Base-by-base conservation (phyloP, 768 basidiomycete species). In the Boletus vinaceobasis region DNA sequence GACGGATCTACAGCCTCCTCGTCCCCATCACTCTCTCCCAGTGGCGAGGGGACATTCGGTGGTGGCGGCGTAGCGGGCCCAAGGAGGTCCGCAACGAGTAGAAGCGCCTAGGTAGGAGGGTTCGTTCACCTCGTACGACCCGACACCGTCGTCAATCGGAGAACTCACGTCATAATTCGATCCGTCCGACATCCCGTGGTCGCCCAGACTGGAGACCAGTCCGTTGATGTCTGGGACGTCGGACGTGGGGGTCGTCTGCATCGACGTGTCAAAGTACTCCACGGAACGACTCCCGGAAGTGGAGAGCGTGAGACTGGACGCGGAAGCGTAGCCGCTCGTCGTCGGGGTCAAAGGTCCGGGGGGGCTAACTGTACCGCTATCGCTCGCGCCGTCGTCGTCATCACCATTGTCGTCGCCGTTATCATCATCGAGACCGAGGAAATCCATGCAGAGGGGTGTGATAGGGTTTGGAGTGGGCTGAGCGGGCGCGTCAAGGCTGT, bases 151-250 rank as follows among this genome's bases (percentile, higher is more conserved):
- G 52, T 63, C 55, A 60, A 68, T 54, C 53, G 36, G 45, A 62
- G 57, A 60, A 74, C 84, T 76, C 69, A 87, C 88, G 68, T 90
- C 87, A 68, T 86, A 87, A 62, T 85, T 75, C 15, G 75, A 63
- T 17, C 83, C 82, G 59, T 81, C 76, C 33, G 74, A 68, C 44
- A 63, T 69, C 6, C 61, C 65, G 35, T 75, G 73, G 9, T 78
- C 76, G 21, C 79, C 77, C n/a, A 88, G 65, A 21, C 77, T 75
- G 26, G 85, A 78, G 15, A 84, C 76, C 23, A 88, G 71, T 11
- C 85, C 68, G 63, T 85, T 85, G 48, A 91, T 73, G 62, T 88
- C 87, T 17, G 86, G 84, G 54, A 79, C 68, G 33, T 65, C 65
- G 11, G 62, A 65, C 56, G 54, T 61, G 27, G 65, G 68, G 6